phyloP scores from a whole-genome alignment of 2,329 filamentous ascomycete genomes.

The Orbilia blumenaviensis region DNA sequence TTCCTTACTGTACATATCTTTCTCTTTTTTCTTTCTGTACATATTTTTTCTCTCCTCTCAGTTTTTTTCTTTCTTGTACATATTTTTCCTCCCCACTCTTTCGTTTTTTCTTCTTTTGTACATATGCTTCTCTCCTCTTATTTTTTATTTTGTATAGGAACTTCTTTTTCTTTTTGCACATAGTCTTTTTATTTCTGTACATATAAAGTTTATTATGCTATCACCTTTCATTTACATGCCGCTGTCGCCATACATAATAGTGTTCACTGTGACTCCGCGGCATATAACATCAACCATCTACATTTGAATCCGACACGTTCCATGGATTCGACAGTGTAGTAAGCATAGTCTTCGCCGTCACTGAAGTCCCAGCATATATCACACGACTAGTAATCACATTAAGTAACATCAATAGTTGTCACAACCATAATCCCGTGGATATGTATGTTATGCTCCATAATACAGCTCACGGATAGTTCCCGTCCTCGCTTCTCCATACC shows the following conservation, averaged over 20 bases:
- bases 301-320: not conserved
- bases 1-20: not conserved
- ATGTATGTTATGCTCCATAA: not conserved
- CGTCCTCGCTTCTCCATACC: slow-evolving; percentile 31
- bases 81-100: not conserved
- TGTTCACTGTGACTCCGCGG: not conserved
- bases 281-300: not conserved
- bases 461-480: slow-evolving; percentile 32
- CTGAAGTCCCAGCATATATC: slow-evolving; percentile 20
- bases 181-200: not conserved
- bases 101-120: not conserved
- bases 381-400: slow-evolving; percentile 36
- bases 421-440: slow-evolving; percentile 23
- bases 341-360: not conserved
- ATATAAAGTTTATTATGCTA: slow-evolving; percentile 1
- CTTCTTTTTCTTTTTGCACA: not conserved
- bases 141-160: not conserved
- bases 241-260: not conserved
- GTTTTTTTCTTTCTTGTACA: not conserved
- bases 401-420: slow-evolving; percentile 44
- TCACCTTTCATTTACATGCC: not conserved
- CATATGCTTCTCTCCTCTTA: not conserved
- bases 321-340: not conserved
- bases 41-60: not conserved
- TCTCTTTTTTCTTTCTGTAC: not conserved